Evolutionary conservation across 1,284 basidiomycete species (phyloP), one percentile per base, ranked within the genome.

Genomic region (Fistulina hepatica): DNA sequence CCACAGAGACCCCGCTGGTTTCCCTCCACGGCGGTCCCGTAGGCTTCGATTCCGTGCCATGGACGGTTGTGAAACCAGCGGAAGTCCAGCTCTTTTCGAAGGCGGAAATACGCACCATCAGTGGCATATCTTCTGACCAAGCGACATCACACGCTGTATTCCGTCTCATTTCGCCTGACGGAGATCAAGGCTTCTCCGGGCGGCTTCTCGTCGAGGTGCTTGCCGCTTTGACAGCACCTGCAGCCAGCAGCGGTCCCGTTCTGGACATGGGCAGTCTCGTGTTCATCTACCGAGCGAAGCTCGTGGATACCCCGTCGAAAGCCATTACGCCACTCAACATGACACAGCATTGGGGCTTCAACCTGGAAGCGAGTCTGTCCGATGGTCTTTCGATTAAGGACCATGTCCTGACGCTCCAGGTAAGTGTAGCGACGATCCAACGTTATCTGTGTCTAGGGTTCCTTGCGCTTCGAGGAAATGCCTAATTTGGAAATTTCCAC

Each of bases 271-370:
- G 81, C 7, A 77, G 73, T 46, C 60, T 81, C 21, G 59, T 76
- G 6, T 55, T 82, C 13, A 61, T 79, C 6, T 84, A 84, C 50
- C 65, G 81, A 25, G 77, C 78, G 11, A 78, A 71, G 52, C 55
- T 83, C 17, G 67, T 69, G 24, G 57, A 52, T 40, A 48, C 47
- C 9, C 47, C 44, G 15, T 49, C 49, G 42, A 64, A 64, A 31
- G 48, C 50, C 11, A 76, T 83, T 5, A 81, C 79, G 6, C 78
- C 81, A 1, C 62, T 83, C 41, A 84, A 85, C 49, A 52, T 83
- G 10, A 82, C 81, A 12, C 25, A 82, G 76, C 81, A 83, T 52
- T 83, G 80, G 80, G 81, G 81, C 21, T 84, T 83, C 64, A 83
- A 84, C 50, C 68, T 84, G 9, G 75, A 81, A 32, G 79, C 76